A percentile compares a stretch with the other conserved stretches of the same genome.
Evolutionary conservation across 2,329 filamentous ascomycete species (phyloP).

Genomic region (Penicillium digitatum): DNA sequence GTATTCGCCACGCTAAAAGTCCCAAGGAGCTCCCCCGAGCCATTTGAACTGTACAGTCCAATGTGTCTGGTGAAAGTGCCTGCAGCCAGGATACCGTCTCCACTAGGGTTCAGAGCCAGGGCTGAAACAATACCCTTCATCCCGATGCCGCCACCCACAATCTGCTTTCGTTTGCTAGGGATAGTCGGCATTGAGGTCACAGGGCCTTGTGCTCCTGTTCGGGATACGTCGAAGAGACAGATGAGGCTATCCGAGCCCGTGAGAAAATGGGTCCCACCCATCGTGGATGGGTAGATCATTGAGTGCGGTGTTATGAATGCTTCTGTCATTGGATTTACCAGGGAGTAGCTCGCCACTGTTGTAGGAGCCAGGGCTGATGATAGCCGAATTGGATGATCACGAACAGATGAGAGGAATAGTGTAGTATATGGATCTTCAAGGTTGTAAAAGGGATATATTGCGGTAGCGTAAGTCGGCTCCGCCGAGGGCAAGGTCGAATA

Average conservation of each 20-base stretch:
- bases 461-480: conserved; percentile 52
- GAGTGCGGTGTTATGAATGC: conserved; percentile 53
- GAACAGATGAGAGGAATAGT: conserved; percentile 50
- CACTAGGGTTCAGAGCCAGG: conserved; percentile 44
- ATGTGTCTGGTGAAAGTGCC: conserved; percentile 56
- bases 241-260: conserved; percentile 55
- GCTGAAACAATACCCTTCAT: conserved; percentile 57
- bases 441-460: conserved; percentile 54
- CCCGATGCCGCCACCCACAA: conserved; percentile 45
- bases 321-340: conserved; percentile 55
- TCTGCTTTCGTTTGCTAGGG: conserved; percentile 47
- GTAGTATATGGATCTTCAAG: conserved; percentile 49
- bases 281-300: conserved; percentile 49
- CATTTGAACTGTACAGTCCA: conserved; percentile 52
- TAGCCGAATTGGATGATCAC: conserved; percentile 55
- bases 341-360: conserved; percentile 51
- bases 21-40: conserved; percentile 49
- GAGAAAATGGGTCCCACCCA: conserved; percentile 51
- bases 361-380: conserved; percentile 52
- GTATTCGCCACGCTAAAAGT: conserved; percentile 48
- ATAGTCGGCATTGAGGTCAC: conserved; percentile 46
- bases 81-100: conserved; percentile 52
- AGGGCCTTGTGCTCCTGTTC: conserved; percentile 47
- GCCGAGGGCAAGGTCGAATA: conserved; percentile 47
- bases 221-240: conserved; percentile 53